phyloP scores from a whole-genome alignment of 768 basidiomycete species.

The Dioszegia aurantiaca region DNA sequence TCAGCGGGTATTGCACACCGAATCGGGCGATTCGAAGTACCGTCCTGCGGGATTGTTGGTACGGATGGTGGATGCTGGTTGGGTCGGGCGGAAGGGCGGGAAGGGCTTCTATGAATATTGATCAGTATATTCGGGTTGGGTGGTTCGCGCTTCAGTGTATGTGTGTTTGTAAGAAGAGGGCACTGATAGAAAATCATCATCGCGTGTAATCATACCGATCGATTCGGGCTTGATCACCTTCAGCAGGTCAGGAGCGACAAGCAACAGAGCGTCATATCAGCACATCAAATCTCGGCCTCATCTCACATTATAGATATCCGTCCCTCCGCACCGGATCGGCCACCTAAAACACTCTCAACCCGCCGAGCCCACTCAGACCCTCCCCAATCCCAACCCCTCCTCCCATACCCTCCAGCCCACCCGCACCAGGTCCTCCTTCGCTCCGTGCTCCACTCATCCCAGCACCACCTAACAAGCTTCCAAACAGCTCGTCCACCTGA shows the following conservation, averaged over 20 bases:
- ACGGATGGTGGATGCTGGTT: constrained; percentile 94
- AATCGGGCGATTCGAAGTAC: constrained; percentile 92
- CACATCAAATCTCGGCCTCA: too few species aligned
- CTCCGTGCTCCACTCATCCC: constrained; percentile 35
- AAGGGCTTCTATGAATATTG: constrained; percentile 90
- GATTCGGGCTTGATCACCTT: too few species aligned
- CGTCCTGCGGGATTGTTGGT: constrained; percentile 84
- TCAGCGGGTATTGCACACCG: constrained; percentile 80
- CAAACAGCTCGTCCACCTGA: constrained; percentile 91
- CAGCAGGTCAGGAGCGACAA: too few species aligned
- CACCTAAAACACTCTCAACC: constrained; percentile 32
- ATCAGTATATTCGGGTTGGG: too few species aligned
- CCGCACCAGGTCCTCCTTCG: constrained; percentile 11
- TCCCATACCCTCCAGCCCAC: constrained; percentile 17
- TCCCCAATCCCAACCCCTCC: constrained; percentile 11
- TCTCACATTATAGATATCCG: too few species aligned
- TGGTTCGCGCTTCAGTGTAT: too few species aligned
- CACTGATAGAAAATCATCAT: too few species aligned
- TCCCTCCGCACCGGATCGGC: too few species aligned
- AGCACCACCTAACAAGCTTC: constrained; percentile 68
- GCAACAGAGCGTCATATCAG: too few species aligned
- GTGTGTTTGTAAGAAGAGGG: too few species aligned
- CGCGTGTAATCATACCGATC: too few species aligned
- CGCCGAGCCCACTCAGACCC: constrained; percentile 17
- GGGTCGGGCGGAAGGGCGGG: constrained; percentile 87